Conservation (phyloP, 495 filamentous ascomycete species). For the Penicillium arizonense region DNA sequence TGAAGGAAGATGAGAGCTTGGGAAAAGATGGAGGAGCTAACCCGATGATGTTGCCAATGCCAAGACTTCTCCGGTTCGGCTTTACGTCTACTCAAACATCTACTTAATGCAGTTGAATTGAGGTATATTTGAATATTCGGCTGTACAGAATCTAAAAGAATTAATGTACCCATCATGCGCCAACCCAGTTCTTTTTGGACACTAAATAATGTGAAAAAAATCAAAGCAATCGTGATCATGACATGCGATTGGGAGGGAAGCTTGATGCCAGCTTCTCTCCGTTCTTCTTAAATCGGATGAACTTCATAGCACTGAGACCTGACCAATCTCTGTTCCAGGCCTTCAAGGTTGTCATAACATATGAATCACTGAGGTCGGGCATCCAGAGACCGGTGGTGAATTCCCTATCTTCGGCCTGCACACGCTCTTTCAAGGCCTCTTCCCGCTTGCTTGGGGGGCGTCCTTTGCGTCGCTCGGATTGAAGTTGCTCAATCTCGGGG, state of each 20-base stretch:
- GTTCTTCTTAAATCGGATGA: conserved; percentile 58
- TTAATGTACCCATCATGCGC: conserved; percentile 25
- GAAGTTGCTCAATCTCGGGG: conserved; percentile 69
- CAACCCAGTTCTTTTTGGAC: conserved; percentile 18
- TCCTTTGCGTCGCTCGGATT: conserved; percentile 75
- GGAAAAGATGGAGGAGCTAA: conserved; percentile 23
- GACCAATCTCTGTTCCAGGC: conserved; percentile 65
- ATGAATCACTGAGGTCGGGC: conserved; percentile 57
- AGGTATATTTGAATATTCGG: conserved; percentile 10
- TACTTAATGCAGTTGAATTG: conserved; percentile 2
- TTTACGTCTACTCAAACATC: background rate
- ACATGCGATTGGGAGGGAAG: conserved; percentile 68
- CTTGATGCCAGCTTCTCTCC: conserved; percentile 55
- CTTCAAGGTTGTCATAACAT: conserved; percentile 51
- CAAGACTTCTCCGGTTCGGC: conserved; percentile 25
- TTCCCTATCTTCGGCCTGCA: conserved; percentile 72
- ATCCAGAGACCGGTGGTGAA: conserved; percentile 79
- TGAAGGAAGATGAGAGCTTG: conserved; percentile 19
- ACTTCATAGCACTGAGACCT: conserved; percentile 56
- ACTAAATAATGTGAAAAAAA: conserved; percentile 10
- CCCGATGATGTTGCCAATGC: conserved; percentile 39
- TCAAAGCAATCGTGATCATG: conserved; percentile 30
- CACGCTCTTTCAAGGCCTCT: conserved; percentile 69
- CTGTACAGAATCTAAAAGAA: conserved; percentile 12
- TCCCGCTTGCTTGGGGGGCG: conserved; percentile 76